Conservation (phyloP, 148 eudicot species). For the Rheum nobile region DNA sequence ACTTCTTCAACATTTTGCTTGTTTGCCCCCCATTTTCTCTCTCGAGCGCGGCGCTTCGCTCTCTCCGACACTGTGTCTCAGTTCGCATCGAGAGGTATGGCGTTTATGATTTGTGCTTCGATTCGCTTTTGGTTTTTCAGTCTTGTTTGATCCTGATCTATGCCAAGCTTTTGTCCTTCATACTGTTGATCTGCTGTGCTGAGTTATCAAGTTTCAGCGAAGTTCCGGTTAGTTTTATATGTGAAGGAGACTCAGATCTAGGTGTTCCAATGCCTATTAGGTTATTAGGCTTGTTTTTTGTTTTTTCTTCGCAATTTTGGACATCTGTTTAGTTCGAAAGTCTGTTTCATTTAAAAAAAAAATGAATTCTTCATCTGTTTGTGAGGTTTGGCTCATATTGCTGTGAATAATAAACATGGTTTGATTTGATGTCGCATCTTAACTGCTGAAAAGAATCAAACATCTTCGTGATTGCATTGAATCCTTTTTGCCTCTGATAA, state of each 20-base stretch:
- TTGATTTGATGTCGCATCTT: neutral
- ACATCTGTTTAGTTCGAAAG: neutral
- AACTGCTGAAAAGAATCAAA: neutral
- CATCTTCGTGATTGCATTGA: neutral
- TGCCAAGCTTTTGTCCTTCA: neutral
- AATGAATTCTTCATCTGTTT: no score
- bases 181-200: neutral
- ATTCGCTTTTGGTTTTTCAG: neutral
- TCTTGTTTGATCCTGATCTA: neutral
- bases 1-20: neutral
- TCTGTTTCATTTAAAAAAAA: no score
- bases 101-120: neutral
- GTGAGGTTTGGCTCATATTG: no score
- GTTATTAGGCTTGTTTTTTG: neutral
- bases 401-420: no score
- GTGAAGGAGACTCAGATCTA: neutral
- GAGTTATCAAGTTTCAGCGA: neutral
- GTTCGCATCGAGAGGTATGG: constrained; percentile 2
- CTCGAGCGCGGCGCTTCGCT: constrained; percentile 10
- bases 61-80: constrained; percentile 9
- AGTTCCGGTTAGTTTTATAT: neutral
- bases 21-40: neutral
- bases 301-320: neutral
- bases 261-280: neutral
- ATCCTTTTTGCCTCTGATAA: neutral